Conservation (phyloP, 768 basidiomycete genomes). For the Phaeotremella skinneri region DNA sequence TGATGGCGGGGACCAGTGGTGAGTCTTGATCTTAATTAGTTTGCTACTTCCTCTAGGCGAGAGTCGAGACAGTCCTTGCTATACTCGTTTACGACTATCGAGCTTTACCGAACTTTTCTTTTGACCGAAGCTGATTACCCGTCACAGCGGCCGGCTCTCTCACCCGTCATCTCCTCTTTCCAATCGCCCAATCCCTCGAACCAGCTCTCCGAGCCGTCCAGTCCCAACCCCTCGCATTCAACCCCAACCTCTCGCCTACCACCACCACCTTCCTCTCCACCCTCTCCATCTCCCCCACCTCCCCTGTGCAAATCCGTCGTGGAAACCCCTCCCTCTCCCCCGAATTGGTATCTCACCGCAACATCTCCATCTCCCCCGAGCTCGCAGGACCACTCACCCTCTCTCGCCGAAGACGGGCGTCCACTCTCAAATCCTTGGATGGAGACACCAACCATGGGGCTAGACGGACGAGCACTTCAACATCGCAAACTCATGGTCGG, state of each 20-base stretch:
- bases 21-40: conserved; percentile 12
- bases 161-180: conserved; percentile 45
- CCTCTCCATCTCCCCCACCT: conserved; percentile 33
- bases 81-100: no score
- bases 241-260: conserved; percentile 33
- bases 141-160: conserved; percentile 42
- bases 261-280: conserved; percentile 34
- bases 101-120: not conserved
- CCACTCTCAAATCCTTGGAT: not conserved
- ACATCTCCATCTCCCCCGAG: conserved; percentile 9
- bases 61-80: no score
- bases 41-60: no score
- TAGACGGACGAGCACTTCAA: conserved; percentile 2
- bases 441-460: conserved; percentile 6
- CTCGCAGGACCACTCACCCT: not conserved
- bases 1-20: conserved; percentile 51
- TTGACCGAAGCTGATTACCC: not conserved
- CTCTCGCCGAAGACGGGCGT: not conserved
- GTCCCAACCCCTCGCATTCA: conserved; percentile 5
- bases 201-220: conserved; percentile 18
- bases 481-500: conserved; percentile 7
- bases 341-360: not conserved
- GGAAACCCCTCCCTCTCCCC: conserved; percentile 1
- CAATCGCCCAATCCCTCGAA: conserved; percentile 28
- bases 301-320: conserved; percentile 16